A percentile compares a stretch with the other conserved stretches of the same genome.
These are phyloP conservation scores for Aspergillus egyptiacus DNA, from an alignment of 495 filamentous ascomycete genomes.

Conservation along the genomic window DNA sequence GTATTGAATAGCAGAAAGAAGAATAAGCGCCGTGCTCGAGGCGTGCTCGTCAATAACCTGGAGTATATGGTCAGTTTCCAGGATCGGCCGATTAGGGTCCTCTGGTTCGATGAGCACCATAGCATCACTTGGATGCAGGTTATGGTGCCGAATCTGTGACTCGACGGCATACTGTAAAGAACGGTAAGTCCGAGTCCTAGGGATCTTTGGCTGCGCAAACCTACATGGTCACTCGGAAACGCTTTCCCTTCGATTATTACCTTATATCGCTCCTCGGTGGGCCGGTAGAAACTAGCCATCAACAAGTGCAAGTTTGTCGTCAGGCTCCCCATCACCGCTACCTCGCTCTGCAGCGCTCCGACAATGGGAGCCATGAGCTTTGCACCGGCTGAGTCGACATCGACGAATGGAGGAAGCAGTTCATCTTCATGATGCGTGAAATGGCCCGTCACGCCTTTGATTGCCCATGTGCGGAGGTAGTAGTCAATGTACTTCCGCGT, in stretches of 20 bases:
- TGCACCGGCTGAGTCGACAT: conserved; percentile 67
- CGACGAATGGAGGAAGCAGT: conserved; percentile 70
- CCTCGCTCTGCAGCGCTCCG: conserved; percentile 72
- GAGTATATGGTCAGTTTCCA: conserved; percentile 70
- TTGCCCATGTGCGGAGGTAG: conserved; percentile 82
- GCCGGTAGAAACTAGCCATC: conserved; percentile 87
- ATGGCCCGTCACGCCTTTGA: conserved; percentile 89
- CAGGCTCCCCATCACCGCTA: conserved; percentile 89
- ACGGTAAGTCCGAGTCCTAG: background rate
- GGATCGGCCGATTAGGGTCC: conserved; percentile 38
- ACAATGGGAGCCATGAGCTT: conserved; percentile 76
- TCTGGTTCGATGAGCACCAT: conserved; percentile 73
- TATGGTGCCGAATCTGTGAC: conserved; percentile 79
- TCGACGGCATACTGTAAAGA: conserved; percentile 74
- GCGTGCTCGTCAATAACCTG: conserved; percentile 72
- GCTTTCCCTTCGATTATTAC: conserved; percentile 92
- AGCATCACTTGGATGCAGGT: conserved; percentile 57
- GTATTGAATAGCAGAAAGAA: conserved; percentile 89
- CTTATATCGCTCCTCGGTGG: conserved; percentile 68
- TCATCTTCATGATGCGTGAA: conserved; percentile 77
- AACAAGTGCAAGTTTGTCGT: conserved; percentile 88
- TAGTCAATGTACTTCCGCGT: conserved; percentile 64
- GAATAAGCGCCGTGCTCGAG: conserved; percentile 65
- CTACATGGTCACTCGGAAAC: conserved; percentile 87
- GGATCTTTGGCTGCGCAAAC: conserved; percentile 8